phyloP scores from a whole-genome alignment of 139 green algal species.

The Micractinium sp. region DNA sequence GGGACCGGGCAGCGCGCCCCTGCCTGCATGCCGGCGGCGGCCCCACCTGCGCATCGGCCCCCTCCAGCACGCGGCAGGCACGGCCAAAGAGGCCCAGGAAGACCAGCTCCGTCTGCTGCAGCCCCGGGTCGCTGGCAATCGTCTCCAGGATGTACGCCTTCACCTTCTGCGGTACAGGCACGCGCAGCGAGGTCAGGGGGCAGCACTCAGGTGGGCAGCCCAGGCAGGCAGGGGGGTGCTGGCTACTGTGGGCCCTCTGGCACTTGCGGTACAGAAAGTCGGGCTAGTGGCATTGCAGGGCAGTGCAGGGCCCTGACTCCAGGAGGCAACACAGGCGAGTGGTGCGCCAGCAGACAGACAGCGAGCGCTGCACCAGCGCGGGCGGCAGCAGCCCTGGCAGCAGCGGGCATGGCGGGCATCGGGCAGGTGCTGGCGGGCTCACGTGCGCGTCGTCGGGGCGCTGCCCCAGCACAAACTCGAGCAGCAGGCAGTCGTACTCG shows the following conservation, averaged over 20 bases:
- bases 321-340: not conserved
- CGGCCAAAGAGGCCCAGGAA: conserved; percentile 89
- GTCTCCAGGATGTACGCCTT: conserved; percentile 78
- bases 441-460: conserved; percentile 67
- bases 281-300: no score
- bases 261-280: no score
- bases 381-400: not conserved
- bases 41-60: conserved; percentile 31
- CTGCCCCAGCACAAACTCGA: conserved; percentile 78
- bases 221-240: not conserved
- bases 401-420: not conserved
- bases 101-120: conserved; percentile 86
- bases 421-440: not conserved
- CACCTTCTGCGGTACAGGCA: conserved; percentile 45
- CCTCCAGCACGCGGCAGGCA: conserved; percentile 74
- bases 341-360: not conserved
- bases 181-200: no score
- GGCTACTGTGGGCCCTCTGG: not conserved
- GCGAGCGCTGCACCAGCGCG: not conserved
- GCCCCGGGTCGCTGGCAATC: conserved; percentile 82
- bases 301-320: no score
- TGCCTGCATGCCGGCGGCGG: not conserved
- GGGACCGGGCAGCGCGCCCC: no score
- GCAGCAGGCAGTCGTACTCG: conserved; percentile 78
- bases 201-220: not conserved